Percentiles rank a stretch among this genome's conserved stretches.
Conservation (phyloP, 129 eudicot species). For the Artemisia tridentata region DNA sequence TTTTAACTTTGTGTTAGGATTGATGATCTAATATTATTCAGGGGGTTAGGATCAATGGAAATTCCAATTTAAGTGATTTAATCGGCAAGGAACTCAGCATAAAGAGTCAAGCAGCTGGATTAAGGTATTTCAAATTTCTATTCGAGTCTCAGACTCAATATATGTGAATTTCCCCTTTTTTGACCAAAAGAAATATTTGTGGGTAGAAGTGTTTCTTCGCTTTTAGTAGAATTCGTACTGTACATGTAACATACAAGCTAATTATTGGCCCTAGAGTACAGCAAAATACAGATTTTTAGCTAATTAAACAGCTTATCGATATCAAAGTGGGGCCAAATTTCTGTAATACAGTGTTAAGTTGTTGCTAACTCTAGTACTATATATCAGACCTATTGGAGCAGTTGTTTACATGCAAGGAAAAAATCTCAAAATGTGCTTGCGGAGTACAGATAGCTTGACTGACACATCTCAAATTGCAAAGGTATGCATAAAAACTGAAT, state of each 20-base stretch:
- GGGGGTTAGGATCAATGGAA: conserved; percentile 71
- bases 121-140: conserved; percentile 48
- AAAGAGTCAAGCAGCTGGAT: conserved; percentile 72
- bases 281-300: not conserved
- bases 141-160: not conserved
- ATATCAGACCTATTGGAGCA: conserved; percentile 83
- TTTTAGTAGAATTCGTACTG: not conserved
- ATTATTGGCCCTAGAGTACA: not conserved
- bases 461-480: conserved; percentile 88
- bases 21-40: conserved; percentile 20
- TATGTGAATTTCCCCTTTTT: not conserved
- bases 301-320: not conserved
- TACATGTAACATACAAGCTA: not conserved
- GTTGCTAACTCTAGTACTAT: not conserved
- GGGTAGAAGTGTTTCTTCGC: not conserved
- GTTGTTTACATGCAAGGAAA: conserved; percentile 86
- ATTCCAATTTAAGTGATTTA: conserved; percentile 60
- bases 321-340: not conserved
- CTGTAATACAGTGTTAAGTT: not conserved
- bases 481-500: conserved; percentile 42
- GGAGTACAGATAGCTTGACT: conserved; percentile 61
- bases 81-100: conserved; percentile 71
- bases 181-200: not conserved
- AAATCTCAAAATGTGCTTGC: conserved; percentile 80
- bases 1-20: not conserved